These are phyloP conservation scores for Ilyonectria destructans DNA, from an alignment of 2,329 filamentous ascomycete species.

Conservation along the genomic window DNA sequence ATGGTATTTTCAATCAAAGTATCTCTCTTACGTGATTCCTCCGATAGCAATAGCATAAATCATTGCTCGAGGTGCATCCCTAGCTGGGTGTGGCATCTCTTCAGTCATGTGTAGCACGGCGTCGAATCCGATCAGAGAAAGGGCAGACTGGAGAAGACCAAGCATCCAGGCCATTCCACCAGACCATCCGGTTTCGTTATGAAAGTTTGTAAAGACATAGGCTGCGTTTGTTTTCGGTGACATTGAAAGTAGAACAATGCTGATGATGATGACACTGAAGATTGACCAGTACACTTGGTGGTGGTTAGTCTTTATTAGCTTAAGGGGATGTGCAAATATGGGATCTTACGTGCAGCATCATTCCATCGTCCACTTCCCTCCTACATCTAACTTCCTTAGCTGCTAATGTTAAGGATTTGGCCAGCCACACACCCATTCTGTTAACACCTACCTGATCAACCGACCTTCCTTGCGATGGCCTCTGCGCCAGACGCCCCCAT, in stretches of 20 bases:
- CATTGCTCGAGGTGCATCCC: conserved; percentile 61
- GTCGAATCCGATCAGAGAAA: conserved; percentile 60
- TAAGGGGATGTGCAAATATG: background rate
- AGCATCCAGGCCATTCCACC: conserved; percentile 65
- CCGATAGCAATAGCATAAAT: conserved; percentile 61
- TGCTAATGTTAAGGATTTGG: background rate
- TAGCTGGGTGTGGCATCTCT: conserved; percentile 55
- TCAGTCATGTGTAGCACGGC: conserved; percentile 58
- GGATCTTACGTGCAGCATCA: conserved; percentile 55
- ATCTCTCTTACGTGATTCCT: conserved; percentile 56
- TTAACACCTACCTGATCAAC: background rate
- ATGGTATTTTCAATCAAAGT: background rate
- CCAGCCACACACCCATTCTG: background rate
- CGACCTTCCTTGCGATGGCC: background rate
- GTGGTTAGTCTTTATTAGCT: background rate
- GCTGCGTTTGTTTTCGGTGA: conserved; percentile 57
- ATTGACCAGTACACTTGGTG: conserved; percentile 61
- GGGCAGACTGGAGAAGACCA: conserved; percentile 59
- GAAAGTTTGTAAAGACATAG: conserved; percentile 62
- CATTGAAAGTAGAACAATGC: conserved; percentile 60
- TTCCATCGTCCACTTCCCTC: conserved; percentile 54
- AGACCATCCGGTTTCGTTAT: conserved; percentile 62
- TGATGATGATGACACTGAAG: conserved; percentile 59
- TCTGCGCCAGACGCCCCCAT: background rate
- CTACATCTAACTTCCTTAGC: too few species aligned